phyloP scores from a whole-genome alignment of 2,329 filamentous ascomycete genomes.

The Alternaria atra region DNA sequence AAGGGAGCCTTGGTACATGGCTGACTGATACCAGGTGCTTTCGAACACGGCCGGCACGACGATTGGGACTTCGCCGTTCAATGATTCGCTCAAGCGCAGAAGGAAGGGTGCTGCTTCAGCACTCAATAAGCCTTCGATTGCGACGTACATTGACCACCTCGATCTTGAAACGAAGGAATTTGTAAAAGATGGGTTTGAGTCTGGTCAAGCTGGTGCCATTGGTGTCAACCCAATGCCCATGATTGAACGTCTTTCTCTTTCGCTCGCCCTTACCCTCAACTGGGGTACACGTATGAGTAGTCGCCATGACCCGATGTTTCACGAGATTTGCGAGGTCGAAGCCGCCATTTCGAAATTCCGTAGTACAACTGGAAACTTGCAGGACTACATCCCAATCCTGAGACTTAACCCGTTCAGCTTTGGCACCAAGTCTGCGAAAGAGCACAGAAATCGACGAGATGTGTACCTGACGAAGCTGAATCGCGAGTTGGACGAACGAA shows the following conservation, averaged over 20 bases:
- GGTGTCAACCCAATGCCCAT: constrained; percentile 72
- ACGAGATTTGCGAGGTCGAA: constrained; percentile 70
- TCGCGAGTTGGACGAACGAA: constrained; percentile 66
- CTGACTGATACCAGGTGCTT: constrained; percentile 58
- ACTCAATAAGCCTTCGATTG: constrained; percentile 70
- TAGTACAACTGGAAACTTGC: constrained; percentile 68
- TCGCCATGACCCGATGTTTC: constrained; percentile 67
- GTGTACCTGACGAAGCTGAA: constrained; percentile 68
- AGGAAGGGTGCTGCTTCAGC: constrained; percentile 72
- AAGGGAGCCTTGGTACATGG: neutral
- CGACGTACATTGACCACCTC: constrained; percentile 69
- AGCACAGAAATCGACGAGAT: constrained; percentile 68
- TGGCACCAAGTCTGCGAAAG: constrained; percentile 66
- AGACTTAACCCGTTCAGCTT: constrained; percentile 68
- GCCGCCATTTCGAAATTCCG: constrained; percentile 68
- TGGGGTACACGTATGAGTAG: constrained; percentile 70
- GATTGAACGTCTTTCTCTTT: constrained; percentile 71
- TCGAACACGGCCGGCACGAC: constrained; percentile 73
- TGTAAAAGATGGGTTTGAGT: constrained; percentile 66
- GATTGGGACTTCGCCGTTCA: constrained; percentile 73
- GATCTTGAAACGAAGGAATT: constrained; percentile 71
- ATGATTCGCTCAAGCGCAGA: constrained; percentile 69
- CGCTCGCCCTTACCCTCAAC: constrained; percentile 70
- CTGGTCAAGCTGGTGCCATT: constrained; percentile 63
- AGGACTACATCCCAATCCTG: constrained; percentile 69